Base-by-base conservation (phyloP, 1,284 basidiomycete species). In the Amylostereum areolatum region DNA sequence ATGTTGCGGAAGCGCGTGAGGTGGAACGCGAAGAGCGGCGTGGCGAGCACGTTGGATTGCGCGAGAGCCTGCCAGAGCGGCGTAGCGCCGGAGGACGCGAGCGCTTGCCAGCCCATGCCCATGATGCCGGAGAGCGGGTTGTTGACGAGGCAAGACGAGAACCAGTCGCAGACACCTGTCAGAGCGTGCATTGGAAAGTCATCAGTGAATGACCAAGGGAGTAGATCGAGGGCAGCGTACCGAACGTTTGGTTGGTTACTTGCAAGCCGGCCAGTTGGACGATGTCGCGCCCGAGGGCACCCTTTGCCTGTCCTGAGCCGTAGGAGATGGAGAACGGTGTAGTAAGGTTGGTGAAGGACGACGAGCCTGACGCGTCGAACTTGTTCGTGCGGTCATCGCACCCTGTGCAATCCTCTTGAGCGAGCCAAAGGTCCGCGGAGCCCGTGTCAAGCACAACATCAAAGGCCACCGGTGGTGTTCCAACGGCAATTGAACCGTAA, bases 21-120 rank as follows among this genome's bases (percentile, higher is more conserved):
- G 58, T 87, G 86, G 65, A 94, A 89, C 0, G 79, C 79, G 81
- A 95, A 90, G 40, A 89, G 60, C 0, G 84, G 80, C 6, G 74
- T 62, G 48, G 81, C 73, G 79, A 83, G 85, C 6, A 18, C 37
- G 5, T 25, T 25, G n/a, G 37, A 12, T 6, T 39, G n/a, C n/a
- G 27, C 12, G 5, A 39, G 37, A 5, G 37, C 37, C 12, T 39
- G 37, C 71, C 73, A 74, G 58, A 75, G 70, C 2, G 74, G 74
- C 36, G 68, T 70, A 5, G 71, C 69, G 34, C 65, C 62, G 9
- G 68, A 66, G 0, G 65, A 55, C 1, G 68, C 62, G 50, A 72
- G 68, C 8, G 58, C 58, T 41, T 62, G 54, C 56, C 67, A 74
- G 0, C 59, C 71, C 27, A 72, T 61, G 9, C 71, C 72, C 57